These are phyloP conservation scores for Brettanomyces anomalus DNA, from an alignment of 805 yeast species.

Conservation along the genomic window DNA sequence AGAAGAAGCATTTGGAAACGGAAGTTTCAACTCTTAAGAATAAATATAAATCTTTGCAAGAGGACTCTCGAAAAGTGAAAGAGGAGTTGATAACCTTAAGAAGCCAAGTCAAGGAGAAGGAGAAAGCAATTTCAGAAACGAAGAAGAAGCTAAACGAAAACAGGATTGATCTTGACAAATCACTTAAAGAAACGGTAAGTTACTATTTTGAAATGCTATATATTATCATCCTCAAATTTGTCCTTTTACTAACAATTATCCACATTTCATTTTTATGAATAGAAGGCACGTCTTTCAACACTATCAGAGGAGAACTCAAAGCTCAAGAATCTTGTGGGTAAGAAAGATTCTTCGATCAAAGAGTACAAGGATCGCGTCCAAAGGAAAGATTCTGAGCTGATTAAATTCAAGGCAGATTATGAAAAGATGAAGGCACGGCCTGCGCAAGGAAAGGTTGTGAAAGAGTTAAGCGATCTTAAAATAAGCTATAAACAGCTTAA, in stretches of 20 bases:
- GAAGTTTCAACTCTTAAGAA: conserved; percentile 15
- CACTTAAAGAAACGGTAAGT: conserved; percentile 25
- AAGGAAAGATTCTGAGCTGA: conserved; percentile 28
- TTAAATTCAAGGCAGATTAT: conserved; percentile 2
- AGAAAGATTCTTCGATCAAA: conserved; percentile 17
- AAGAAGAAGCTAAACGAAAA: conserved; percentile 23
- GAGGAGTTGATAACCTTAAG: conserved; percentile 26
- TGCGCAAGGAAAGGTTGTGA: conserved; percentile 22
- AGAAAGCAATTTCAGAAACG: conserved; percentile 23
- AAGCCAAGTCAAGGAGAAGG: conserved; percentile 23
- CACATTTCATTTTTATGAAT: neutral
- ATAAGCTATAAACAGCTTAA: conserved; percentile 31
- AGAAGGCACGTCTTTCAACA: conserved; percentile 1
- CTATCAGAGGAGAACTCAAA: conserved; percentile 23
- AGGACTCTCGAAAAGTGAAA: conserved; percentile 9
- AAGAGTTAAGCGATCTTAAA: conserved; percentile 9
- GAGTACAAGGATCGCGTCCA: conserved; percentile 27
- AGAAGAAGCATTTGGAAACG: conserved; percentile 10
- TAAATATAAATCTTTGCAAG: conserved; percentile 6
- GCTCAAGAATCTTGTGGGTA: conserved; percentile 29
- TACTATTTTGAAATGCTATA: conserved; percentile 1
- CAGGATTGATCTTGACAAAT: conserved; percentile 25
- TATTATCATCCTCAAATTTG: neutral
- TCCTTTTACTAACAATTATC: neutral
- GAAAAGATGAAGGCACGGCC: neutral